phyloP scores from a whole-genome alignment of 805 yeast genomes.

The Blastobotrys terrestris region DNA sequence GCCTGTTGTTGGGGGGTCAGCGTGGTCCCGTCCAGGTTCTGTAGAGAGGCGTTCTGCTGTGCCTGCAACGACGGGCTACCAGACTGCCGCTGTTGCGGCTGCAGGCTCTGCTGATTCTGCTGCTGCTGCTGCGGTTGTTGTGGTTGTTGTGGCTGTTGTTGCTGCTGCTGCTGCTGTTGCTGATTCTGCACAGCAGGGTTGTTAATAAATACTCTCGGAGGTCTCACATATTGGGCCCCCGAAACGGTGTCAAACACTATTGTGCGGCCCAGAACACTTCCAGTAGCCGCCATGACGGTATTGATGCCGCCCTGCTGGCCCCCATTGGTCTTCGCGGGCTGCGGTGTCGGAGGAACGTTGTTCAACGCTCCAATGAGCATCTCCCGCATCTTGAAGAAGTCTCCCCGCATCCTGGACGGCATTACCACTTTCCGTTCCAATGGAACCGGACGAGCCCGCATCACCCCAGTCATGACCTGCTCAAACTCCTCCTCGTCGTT shows the following conservation, averaged over 20 bases:
- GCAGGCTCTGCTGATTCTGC: slow-evolving; percentile 14
- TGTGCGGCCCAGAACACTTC: slow-evolving; percentile 30
- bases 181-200: slow-evolving; percentile 12
- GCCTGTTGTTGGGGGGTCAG: background rate
- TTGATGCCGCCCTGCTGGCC: slow-evolving; percentile 15
- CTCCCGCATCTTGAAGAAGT: slow-evolving; percentile 76
- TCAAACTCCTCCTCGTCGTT: slow-evolving; percentile 89
- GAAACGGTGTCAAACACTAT: slow-evolving; percentile 26
- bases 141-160: slow-evolving; percentile 12
- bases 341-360: slow-evolving; percentile 43
- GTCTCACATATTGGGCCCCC: slow-evolving; percentile 26
- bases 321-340: slow-evolving; percentile 13
- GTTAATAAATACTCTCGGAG: slow-evolving; percentile 24
- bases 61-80: background rate
- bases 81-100: background rate
- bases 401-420: slow-evolving; percentile 62
- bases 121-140: slow-evolving; percentile 12
- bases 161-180: slow-evolving; percentile 4
- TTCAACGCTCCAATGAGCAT: slow-evolving; percentile 75
- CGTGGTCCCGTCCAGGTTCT: background rate
- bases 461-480: slow-evolving; percentile 78
- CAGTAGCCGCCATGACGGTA: slow-evolving; percentile 29
- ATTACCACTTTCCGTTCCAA: slow-evolving; percentile 60
- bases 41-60: background rate
- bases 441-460: slow-evolving; percentile 73